Evolutionary conservation across 345 rosid genomes (phyloP).

Genomic region (Arabidopsis suecica): DNA sequence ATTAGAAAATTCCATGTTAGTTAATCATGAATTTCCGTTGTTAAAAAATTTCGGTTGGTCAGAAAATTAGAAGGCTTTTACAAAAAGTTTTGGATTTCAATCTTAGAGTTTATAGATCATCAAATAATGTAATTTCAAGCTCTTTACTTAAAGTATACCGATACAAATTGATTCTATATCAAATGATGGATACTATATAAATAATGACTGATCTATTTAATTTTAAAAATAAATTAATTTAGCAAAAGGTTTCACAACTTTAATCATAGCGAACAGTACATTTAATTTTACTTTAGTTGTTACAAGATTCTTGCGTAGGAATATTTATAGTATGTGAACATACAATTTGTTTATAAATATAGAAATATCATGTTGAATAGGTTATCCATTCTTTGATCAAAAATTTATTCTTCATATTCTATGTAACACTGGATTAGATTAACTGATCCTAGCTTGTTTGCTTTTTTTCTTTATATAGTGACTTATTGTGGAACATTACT

Average conservation of each 20-base stretch:
- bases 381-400: constrained; percentile 10
- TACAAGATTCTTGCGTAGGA: not conserved
- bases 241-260: not conserved
- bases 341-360: constrained; percentile 2
- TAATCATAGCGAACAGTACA: not conserved
- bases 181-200: not conserved
- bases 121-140: not conserved
- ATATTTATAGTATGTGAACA: not conserved
- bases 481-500: not conserved
- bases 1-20: not conserved
- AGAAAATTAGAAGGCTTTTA: not conserved
- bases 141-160: not conserved
- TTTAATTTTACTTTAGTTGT: constrained; percentile 2
- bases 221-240: not conserved
- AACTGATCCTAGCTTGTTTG: not conserved
- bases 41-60: not conserved
- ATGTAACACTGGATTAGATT: not conserved
- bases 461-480: not conserved
- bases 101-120: not conserved
- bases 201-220: not conserved
- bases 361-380: constrained; percentile 4
- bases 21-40: not conserved
- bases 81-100: not conserved
- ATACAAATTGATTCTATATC: not conserved
- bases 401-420: constrained; percentile 12